These are phyloP conservation scores for Macrolepiota albuminosa DNA, from an alignment of 768 basidiomycete genomes.

Conservation along the genomic window DNA sequence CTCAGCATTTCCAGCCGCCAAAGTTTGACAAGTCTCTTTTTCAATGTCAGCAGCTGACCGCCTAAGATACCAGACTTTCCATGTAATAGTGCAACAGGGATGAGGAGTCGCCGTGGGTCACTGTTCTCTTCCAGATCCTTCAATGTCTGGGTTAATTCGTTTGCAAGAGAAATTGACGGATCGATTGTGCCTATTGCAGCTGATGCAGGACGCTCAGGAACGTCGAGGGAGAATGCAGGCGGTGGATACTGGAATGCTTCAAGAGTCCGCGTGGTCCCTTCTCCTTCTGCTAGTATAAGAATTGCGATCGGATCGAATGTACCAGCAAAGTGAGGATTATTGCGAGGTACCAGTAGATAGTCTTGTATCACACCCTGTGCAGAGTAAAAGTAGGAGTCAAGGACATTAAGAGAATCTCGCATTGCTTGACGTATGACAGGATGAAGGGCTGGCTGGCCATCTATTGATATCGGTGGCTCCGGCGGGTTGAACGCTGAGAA, in stretches of 20 bases:
- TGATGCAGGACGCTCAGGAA: neutral
- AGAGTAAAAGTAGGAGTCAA: constrained; percentile 51
- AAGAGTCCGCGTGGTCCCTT: constrained; percentile 42
- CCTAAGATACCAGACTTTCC: constrained; percentile 34
- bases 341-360: constrained; percentile 68
- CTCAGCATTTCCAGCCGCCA: constrained; percentile 23
- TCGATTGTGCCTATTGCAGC: constrained; percentile 4
- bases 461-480: constrained; percentile 33
- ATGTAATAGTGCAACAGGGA: constrained; percentile 33
- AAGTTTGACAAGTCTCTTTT: constrained; percentile 39
- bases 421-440: constrained; percentile 57
- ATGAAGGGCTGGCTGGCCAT: constrained; percentile 26
- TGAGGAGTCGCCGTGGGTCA: constrained; percentile 30
- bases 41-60: constrained; percentile 43
- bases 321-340: constrained; percentile 64
- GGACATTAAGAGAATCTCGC: constrained; percentile 48
- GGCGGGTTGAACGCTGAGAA: constrained; percentile 62
- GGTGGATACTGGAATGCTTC: constrained; percentile 75
- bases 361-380: constrained; percentile 66
- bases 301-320: constrained; percentile 67
- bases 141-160: constrained; percentile 39
- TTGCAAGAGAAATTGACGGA: constrained; percentile 21
- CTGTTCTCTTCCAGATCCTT: constrained; percentile 30
- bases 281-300: constrained; percentile 52
- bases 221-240: constrained; percentile 27